A percentile compares a stretch with the other conserved stretches of the same genome.
These are phyloP conservation scores for Lactarius pseudohatsudake DNA, from an alignment of 768 basidiomycete genomes.

Conservation along the genomic window DNA sequence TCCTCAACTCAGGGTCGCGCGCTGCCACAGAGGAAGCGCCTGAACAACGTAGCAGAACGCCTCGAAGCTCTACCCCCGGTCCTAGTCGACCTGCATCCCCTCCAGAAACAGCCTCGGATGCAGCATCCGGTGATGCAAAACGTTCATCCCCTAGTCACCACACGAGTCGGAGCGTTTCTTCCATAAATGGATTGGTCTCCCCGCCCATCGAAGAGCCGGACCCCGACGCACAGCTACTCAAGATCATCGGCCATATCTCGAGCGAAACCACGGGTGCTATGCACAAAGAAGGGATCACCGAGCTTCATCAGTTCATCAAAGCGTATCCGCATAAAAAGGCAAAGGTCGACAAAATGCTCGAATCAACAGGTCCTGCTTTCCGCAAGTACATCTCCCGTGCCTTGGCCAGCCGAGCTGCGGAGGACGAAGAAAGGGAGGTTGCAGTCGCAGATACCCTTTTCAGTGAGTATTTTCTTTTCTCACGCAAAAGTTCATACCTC, in stretches of 20 bases:
- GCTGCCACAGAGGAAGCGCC: slow-evolving; percentile 43
- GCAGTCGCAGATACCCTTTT: slow-evolving; percentile 83
- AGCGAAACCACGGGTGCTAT: slow-evolving; percentile 85
- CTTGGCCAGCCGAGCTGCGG: slow-evolving; percentile 81
- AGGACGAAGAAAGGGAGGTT: slow-evolving; percentile 76
- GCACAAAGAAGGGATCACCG: slow-evolving; percentile 93
- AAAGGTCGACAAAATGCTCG: slow-evolving; percentile 83
- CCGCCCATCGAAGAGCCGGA: slow-evolving; percentile 77
- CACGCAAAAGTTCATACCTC: background rate
- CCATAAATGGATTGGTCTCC: slow-evolving; percentile 56
- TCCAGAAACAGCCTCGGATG: slow-evolving; percentile 55
- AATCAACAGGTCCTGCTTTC: slow-evolving; percentile 86
- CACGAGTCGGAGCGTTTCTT: slow-evolving; percentile 68
- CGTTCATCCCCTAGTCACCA: slow-evolving; percentile 61
- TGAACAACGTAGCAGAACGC: slow-evolving; percentile 29
- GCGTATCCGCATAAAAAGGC: slow-evolving; percentile 81
- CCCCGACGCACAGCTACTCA: slow-evolving; percentile 78
- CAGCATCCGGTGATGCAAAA: slow-evolving; percentile 43
- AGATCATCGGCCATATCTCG: slow-evolving; percentile 83
- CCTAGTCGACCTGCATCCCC: slow-evolving; percentile 75
- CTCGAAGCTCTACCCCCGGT: slow-evolving; percentile 54
- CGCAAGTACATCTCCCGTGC: slow-evolving; percentile 90
- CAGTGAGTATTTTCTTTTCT: slow-evolving; percentile 49
- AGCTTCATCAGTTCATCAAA: slow-evolving; percentile 91
- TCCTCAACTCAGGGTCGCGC: slow-evolving; percentile 65